Conservation (phyloP, 2,329 filamentous ascomycete genomes). For the Beauveria caledonica region DNA sequence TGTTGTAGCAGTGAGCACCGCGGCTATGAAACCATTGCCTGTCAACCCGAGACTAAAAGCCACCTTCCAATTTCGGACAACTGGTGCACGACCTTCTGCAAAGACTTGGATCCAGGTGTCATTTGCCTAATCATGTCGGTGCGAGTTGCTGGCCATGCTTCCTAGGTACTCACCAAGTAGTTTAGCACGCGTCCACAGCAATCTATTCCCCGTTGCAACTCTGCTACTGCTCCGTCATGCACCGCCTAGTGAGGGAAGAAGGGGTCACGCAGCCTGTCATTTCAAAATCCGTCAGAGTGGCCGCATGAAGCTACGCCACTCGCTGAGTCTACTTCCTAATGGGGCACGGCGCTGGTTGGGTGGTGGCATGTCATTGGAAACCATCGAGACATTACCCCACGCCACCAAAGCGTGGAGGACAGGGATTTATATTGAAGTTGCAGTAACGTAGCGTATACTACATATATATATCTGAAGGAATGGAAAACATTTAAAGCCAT, state of each 20-base stretch:
- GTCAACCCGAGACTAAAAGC: background rate
- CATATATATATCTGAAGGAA: background rate
- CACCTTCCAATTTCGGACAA: constrained; percentile 5
- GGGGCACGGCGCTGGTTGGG: background rate
- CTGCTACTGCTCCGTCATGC: background rate
- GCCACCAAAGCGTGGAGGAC: background rate
- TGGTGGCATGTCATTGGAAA: background rate
- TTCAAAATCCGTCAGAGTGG: background rate
- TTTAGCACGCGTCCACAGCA: background rate
- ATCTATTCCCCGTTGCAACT: background rate
- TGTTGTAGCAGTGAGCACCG: background rate
- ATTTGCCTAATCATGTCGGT: background rate
- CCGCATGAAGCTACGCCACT: background rate
- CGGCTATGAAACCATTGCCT: background rate
- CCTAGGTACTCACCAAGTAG: background rate
- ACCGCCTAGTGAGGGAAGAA: background rate
- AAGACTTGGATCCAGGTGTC: background rate
- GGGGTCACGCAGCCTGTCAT: background rate
- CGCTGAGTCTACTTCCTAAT: constrained; percentile 1
- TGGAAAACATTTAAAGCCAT: background rate
- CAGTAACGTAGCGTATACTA: constrained; percentile 9
- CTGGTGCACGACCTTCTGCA: background rate
- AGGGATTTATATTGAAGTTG: constrained; percentile 4
- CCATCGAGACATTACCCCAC: background rate
- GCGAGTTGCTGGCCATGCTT: background rate